Evolutionary conservation across 805 yeast species (phyloP), one percentile per base, ranked within the genome.

Genomic region (Yarrowia bubula): DNA sequence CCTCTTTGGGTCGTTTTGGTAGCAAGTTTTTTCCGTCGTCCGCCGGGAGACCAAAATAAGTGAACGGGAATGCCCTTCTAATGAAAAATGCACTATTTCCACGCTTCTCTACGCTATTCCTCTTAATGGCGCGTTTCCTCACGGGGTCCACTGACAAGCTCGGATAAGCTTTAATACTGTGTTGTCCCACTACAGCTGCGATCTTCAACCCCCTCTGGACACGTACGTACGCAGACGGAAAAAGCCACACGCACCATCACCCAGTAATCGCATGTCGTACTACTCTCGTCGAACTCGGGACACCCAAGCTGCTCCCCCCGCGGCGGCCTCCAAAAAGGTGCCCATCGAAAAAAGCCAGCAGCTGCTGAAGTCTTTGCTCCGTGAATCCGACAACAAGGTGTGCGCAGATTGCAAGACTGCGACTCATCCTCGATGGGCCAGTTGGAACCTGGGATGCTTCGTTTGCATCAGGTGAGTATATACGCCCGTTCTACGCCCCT

Each of bases 391-490:
- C 41, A 95, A 95, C 79, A 84, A 84, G 71, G 75, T 78, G 48
- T 93, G 99, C 75, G 96, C 92, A 1, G 99, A 93, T 76, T 93
- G 99, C 77, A 93, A 95, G 75, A 82, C 86, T 0, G 83, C 93
- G 13, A 83, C 88, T 39, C 96, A 93, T 75, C 99, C 99, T 22
- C 83, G 98, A 64, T 93, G 99, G 99, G 97, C 98, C 10, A 87
- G 96, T 17, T 93, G 98, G 97, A 92, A 88, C 70, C 76, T 93
- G 64, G 99, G 99, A 28, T 85, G 95, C 65, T 92, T 95, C 72
- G 83, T 93, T 46, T 93, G 99, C 76, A 93, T 93, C 69, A 68
- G 80, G 69, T 72, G 47, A 14, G 70, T 38, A 31, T 46, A 33
- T 6, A 7, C 22, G 18, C 14, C 39, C 11, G 14, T 14, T 7